These are phyloP conservation scores for Populus pruinosa DNA, from an alignment of 345 rosid species.

Conservation along the genomic window DNA sequence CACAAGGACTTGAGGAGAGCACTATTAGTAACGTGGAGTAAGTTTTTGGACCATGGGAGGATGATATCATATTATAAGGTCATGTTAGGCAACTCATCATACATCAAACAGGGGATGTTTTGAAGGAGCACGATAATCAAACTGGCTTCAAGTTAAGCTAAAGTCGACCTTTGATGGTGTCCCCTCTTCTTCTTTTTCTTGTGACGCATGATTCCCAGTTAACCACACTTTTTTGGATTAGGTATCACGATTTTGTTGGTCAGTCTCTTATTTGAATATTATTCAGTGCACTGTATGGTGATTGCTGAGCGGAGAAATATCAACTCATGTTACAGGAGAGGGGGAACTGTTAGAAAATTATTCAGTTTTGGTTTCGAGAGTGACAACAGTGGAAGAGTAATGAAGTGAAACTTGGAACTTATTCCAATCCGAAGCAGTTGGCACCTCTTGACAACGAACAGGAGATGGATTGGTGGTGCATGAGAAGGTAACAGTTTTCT, in stretches of 20 bases:
- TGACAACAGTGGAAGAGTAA: background rate
- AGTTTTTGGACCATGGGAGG: background rate
- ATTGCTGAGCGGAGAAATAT: background rate
- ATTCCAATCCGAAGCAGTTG: background rate
- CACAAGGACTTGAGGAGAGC: too few relatives aligned
- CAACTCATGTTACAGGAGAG: background rate
- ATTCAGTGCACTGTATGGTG: background rate
- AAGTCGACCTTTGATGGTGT: background rate
- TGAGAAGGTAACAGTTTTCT: background rate
- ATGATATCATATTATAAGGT: background rate
- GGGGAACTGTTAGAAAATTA: background rate
- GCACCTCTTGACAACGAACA: constrained; percentile 12
- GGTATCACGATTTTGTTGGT: background rate
- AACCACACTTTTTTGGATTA: background rate
- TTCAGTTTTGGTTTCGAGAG: background rate
- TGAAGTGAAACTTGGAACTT: constrained; percentile 6
- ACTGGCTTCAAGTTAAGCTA: background rate
- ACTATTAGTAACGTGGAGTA: too few relatives aligned
- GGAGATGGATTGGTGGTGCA: background rate
- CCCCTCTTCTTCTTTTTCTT: background rate
- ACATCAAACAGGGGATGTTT: background rate
- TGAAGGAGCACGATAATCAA: background rate
- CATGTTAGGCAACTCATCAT: background rate
- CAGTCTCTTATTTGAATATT: background rate
- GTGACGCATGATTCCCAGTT: background rate